Conservation (phyloP, 179 eudicot species). For the Carnegiea gigantea region DNA sequence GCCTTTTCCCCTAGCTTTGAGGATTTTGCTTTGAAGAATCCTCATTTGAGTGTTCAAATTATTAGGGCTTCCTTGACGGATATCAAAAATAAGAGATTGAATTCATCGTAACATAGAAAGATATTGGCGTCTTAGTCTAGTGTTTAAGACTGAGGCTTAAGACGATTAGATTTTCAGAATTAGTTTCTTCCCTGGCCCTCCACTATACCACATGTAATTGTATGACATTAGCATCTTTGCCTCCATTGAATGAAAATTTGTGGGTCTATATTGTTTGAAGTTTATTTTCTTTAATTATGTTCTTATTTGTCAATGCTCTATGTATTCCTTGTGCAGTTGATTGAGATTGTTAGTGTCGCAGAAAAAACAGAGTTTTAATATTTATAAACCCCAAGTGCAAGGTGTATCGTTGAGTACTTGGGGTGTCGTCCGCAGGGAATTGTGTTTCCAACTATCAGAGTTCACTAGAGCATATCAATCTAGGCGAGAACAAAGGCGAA, state of each 20-base stretch:
- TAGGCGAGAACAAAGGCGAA: too few relatives aligned
- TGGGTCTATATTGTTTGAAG: not conserved
- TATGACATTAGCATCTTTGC: not conserved
- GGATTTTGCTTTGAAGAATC: constrained; percentile 80
- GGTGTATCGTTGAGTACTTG: too few relatives aligned
- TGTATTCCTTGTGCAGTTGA: too few relatives aligned
- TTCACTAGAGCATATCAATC: too few relatives aligned
- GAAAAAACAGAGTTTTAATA: too few relatives aligned
- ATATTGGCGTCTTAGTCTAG: not conserved
- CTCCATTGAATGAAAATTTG: not conserved
- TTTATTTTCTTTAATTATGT: too few relatives aligned
- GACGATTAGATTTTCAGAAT: not conserved
- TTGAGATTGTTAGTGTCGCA: too few relatives aligned
- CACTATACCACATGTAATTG: too few relatives aligned
- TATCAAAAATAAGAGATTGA: constrained; percentile 46
- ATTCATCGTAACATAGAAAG: constrained; percentile 3
- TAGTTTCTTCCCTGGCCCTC: not conserved
- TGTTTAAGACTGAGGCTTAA: not conserved
- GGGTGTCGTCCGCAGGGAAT: too few relatives aligned
- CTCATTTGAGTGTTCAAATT: constrained; percentile 76
- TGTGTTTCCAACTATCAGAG: too few relatives aligned
- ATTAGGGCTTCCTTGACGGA: constrained; percentile 55
- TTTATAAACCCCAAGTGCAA: too few relatives aligned
- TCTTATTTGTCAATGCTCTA: too few relatives aligned
- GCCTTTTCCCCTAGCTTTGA: constrained; percentile 72